Evolutionary conservation across 768 basidiomycete genomes (phyloP).

Genomic region (Collybia nuda): DNA sequence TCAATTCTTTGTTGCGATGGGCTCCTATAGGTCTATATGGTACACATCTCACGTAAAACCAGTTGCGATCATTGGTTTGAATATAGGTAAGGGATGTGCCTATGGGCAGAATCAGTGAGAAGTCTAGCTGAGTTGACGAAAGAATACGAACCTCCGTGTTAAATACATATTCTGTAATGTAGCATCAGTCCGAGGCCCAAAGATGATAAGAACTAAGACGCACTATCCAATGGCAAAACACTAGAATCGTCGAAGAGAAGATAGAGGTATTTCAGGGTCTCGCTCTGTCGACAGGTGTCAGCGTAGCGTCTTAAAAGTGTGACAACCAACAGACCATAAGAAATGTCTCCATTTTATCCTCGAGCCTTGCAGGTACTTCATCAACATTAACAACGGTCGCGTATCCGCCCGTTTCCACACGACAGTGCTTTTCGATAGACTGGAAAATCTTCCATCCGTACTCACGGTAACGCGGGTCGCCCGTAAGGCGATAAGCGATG

Average conservation of each 20-base stretch:
- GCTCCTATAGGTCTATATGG: background rate
- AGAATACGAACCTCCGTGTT: conserved; percentile 75
- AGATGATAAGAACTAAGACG: conserved; percentile 25
- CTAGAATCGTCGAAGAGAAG: conserved; percentile 76
- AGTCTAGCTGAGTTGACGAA: background rate
- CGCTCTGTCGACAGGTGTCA: conserved; percentile 51
- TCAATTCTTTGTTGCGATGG: too few species aligned
- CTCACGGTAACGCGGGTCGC: conserved; percentile 76
- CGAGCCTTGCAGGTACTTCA: conserved; percentile 56
- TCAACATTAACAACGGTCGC: conserved; percentile 87
- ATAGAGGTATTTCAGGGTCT: conserved; percentile 91
- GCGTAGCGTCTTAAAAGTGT: background rate
- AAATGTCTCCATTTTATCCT: conserved; percentile 98
- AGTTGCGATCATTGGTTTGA: conserved; percentile 26
- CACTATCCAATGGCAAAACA: conserved; percentile 74
- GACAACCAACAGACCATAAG: conserved; percentile 60
- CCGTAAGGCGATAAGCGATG: conserved; percentile 87
- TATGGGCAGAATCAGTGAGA: conserved; percentile 3
- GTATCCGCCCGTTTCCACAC: conserved; percentile 78
- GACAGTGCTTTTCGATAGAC: conserved; percentile 84
- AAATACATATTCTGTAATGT: conserved; percentile 72
- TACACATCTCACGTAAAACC: conserved; percentile 22
- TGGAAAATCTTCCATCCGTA: conserved; percentile 90
- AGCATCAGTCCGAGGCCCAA: background rate
- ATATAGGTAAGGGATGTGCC: conserved; percentile 37